Percentiles rank a stretch among this genome's conserved stretches.
These are phyloP conservation scores for Zymoseptoria pseudotritici DNA, from an alignment of 2,329 filamentous ascomycete species.

Conservation along the genomic window DNA sequence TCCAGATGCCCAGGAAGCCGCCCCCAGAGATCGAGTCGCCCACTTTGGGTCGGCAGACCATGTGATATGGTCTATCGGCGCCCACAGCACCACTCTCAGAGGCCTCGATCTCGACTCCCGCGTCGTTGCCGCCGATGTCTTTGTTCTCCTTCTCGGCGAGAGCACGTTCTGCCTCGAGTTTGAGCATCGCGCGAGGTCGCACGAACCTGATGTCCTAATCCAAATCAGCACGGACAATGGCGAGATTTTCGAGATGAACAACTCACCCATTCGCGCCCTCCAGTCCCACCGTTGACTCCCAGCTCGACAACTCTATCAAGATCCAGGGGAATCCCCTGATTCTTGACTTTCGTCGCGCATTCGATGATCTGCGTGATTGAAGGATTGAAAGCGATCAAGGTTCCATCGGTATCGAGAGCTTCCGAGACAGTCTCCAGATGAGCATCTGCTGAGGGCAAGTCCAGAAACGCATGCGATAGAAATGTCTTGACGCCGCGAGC, in stretches of 20 bases:
- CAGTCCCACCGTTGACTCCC: conserved; percentile 40
- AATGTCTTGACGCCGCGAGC: conserved; percentile 47
- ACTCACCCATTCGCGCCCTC: conserved; percentile 50
- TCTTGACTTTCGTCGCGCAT: conserved; percentile 50
- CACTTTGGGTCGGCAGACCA: conserved; percentile 35
- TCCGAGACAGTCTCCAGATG: conserved; percentile 45
- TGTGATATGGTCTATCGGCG: conserved; percentile 9
- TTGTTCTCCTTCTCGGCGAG: conserved; percentile 3
- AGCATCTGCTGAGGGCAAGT: conserved; percentile 58
- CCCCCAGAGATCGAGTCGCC: conserved; percentile 32
- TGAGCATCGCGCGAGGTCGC: conserved; percentile 30
- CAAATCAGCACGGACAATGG: neutral
- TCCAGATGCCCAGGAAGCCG: conserved; percentile 33
- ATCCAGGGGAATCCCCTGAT: conserved; percentile 48
- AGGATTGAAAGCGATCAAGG: conserved; percentile 65
- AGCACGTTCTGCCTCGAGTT: neutral
- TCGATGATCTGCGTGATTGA: conserved; percentile 70
- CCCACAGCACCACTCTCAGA: neutral
- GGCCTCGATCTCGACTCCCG: neutral
- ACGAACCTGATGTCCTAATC: conserved; percentile 47
- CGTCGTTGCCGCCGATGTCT: neutral
- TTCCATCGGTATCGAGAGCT: conserved; percentile 57
- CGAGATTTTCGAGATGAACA: neutral
- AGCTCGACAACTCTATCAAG: conserved; percentile 57
- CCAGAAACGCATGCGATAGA: conserved; percentile 63